Evolutionary conservation across 495 filamentous ascomycete genomes (phyloP).

Genomic region (Thermothielavioides terrestris): DNA sequence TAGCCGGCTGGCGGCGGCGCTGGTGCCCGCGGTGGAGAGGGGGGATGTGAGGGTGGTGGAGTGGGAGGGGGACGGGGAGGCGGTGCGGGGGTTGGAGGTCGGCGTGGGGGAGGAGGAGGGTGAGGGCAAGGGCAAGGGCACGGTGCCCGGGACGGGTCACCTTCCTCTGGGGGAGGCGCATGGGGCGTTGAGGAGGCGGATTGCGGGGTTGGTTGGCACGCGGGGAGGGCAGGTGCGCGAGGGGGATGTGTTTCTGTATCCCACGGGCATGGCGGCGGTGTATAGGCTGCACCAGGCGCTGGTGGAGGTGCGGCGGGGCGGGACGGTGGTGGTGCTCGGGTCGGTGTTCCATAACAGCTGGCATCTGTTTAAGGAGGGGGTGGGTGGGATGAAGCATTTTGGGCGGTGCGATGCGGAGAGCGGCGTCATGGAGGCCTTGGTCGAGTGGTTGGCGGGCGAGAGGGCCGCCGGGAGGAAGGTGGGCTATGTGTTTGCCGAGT

Average conservation of each 20-base stretch:
- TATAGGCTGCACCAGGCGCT: conserved; percentile 15
- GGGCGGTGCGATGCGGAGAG: conserved; percentile 24
- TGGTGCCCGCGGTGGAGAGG: conserved; percentile 18
- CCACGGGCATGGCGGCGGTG: conserved; percentile 42
- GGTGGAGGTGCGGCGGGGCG: conserved; percentile 6
- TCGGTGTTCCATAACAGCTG: conserved; percentile 31
- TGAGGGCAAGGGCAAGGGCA: neutral
- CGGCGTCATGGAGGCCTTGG: conserved; percentile 32
- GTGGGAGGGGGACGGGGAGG: neutral
- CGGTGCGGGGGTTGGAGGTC: neutral
- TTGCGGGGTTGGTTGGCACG: conserved; percentile 27
- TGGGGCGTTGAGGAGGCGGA: conserved; percentile 22
- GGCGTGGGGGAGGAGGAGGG: neutral
- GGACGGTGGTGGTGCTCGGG: conserved; percentile 26
- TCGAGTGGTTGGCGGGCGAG: conserved; percentile 27
- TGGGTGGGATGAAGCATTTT: conserved; percentile 31
- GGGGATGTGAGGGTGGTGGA: neutral
- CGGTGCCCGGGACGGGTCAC: conserved; percentile 11
- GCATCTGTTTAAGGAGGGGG: conserved; percentile 25
- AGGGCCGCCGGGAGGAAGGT: conserved; percentile 19
- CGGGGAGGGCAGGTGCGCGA: conserved; percentile 1
- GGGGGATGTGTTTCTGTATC: conserved; percentile 37
- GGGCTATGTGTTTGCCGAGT: conserved; percentile 35
- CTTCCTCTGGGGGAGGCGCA: conserved; percentile 24
- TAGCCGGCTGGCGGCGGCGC: conserved; percentile 28